phyloP scores from a whole-genome alignment of 2,329 filamentous ascomycete genomes.

The Raffaelea ambrosiae region DNA sequence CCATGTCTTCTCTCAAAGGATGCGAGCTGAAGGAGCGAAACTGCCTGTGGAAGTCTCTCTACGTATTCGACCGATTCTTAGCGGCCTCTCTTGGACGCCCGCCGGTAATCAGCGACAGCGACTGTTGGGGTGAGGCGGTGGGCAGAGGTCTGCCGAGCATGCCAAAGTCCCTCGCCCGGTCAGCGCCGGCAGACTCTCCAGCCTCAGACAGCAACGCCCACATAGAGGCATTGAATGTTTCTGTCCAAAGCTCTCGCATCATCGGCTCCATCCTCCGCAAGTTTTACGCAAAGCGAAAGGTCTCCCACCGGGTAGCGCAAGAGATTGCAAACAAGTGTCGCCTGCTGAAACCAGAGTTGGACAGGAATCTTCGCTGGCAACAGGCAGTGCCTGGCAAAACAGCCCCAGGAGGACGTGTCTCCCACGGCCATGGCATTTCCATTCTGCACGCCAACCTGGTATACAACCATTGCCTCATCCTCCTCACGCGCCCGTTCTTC shows the following conservation, averaged over 20 bases:
- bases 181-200: not conserved
- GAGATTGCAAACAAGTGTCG: slow-evolving; percentile 47
- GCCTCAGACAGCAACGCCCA: slow-evolving; percentile 3
- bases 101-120: slow-evolving; percentile 51
- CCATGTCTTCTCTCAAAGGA: slow-evolving; percentile 40
- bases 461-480: slow-evolving; percentile 53
- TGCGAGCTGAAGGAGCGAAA: slow-evolving; percentile 27
- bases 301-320: slow-evolving; percentile 48
- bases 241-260: slow-evolving; percentile 47
- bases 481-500: slow-evolving; percentile 58
- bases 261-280: slow-evolving; percentile 50
- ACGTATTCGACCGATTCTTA: slow-evolving; percentile 55
- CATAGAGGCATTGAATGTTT: slow-evolving; percentile 37
- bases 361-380: slow-evolving; percentile 39
- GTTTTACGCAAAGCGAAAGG: slow-evolving; percentile 51
- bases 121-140: slow-evolving; percentile 43
- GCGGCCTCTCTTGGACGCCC: slow-evolving; percentile 55
- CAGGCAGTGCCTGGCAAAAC: slow-evolving; percentile 15
- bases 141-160: slow-evolving; percentile 5
- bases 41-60: slow-evolving; percentile 57
- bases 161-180: not conserved
- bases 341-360: slow-evolving; percentile 40
- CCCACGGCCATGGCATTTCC: slow-evolving; percentile 41
- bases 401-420: not conserved
- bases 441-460: slow-evolving; percentile 55